Evolutionary conservation across 306 rosid species (phyloP), one percentile per base, ranked within the genome.

Genomic region (Corylus americana): DNA sequence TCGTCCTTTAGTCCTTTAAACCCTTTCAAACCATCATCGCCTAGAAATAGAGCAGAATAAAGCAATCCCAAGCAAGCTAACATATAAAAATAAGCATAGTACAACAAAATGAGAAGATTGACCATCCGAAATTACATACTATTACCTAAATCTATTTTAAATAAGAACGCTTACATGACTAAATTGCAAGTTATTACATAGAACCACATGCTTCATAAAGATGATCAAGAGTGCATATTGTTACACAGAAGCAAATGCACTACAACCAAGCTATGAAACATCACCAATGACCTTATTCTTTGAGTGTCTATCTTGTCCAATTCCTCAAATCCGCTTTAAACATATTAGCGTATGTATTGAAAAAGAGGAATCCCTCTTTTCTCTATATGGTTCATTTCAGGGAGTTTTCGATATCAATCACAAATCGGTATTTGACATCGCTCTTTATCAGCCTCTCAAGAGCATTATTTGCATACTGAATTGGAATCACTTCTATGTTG

Each of bases 401-500:
- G 59, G 98, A 88, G 76, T 81, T 90, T 22, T 86, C 89, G 37
- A 94, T 86, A 74, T 94, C 98, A 54, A 94, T 92, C 53, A 94
- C 97, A 87, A 92, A 92, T 45, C 97, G 83, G 82, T 91, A 88
- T 75, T 94, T 88, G 62, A 92, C 91, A 48, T 94, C 95, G 58
- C 77, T 91, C 50, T 88, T 90, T 53, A 86, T 55, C 29, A 94
- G 79, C 90, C 98, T 90, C 62, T 91, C 90, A 71, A 94, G 83
- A n/a, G 97, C 98, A 83, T 94, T 97, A 74, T 87, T 91, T 14
- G 88, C 88, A 78, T 87, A 88, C 17, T 91, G 90, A 51, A 94
- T 91, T 44, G 93, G 97, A 81, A 94, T 67, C 71, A 94, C 84
- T 84, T 94, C 97, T 68, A 92, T 91, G 31, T 78, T 83, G 27